These are phyloP conservation scores for Neostapfia colusana DNA, from an alignment of 176 grass and related monocot species.

Conservation along the genomic window DNA sequence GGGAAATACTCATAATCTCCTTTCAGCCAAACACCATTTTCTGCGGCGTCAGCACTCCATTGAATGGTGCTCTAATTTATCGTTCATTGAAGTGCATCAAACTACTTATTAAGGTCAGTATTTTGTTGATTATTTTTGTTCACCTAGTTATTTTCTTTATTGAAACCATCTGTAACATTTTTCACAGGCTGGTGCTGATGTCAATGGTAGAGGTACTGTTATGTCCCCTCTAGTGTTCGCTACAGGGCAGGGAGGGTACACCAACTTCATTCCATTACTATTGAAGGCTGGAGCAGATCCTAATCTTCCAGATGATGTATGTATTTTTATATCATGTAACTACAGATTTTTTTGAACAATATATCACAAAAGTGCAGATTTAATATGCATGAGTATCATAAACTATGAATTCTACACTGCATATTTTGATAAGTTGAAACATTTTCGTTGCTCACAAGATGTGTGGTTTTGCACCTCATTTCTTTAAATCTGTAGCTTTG, in stretches of 20 bases:
- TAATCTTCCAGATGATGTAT: conserved; percentile 51
- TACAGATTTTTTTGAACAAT: too few relatives aligned
- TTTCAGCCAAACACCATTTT: conserved; percentile 41
- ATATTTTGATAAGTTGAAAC: too few relatives aligned
- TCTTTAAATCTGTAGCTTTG: too few relatives aligned
- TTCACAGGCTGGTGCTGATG: conserved; percentile 52
- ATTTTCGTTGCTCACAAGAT: too few relatives aligned
- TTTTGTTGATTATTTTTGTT: conserved; percentile 2
- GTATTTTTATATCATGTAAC: background rate
- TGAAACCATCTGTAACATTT: background rate
- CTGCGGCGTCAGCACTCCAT: background rate
- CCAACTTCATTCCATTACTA: conserved; percentile 34
- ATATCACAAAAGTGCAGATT: too few relatives aligned
- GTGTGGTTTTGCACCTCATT: too few relatives aligned
- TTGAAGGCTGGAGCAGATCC: conserved; percentile 48
- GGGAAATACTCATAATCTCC: background rate
- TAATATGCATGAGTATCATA: too few relatives aligned
- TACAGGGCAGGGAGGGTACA: conserved; percentile 27
- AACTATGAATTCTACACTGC: too few relatives aligned
- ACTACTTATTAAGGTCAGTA: conserved; percentile 49
- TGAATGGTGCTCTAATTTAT: conserved; percentile 27
- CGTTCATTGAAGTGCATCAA: conserved; percentile 50
- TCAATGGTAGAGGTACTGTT: conserved; percentile 19
- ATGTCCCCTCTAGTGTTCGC: conserved; percentile 14
- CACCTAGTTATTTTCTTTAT: background rate